Conservation (phyloP, 192 early-diverging fungal species). For the Dissophora globulifera region DNA sequence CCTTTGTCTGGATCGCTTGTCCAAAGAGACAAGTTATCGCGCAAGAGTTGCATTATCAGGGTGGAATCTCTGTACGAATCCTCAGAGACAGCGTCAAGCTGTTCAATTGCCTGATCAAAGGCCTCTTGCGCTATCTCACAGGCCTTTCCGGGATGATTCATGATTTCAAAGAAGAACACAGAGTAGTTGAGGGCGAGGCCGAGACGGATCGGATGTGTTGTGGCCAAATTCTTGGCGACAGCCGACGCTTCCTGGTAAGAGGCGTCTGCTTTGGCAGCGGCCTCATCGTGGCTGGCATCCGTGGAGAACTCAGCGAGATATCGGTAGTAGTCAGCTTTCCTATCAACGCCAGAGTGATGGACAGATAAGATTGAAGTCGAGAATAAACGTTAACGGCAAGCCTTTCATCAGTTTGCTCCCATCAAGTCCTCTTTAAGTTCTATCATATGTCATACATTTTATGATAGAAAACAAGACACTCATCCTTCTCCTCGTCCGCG, state of each 20-base stretch:
- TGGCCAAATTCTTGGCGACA: conserved; percentile 83
- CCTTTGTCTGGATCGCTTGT: conserved; percentile 69
- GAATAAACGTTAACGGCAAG: too few species aligned
- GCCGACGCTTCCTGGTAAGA: conserved; percentile 94
- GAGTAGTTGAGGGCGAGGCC: conserved; percentile 98
- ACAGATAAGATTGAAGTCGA: conserved; percentile 44
- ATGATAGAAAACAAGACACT: conserved; percentile 98
- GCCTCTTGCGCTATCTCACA: conserved; percentile 93
- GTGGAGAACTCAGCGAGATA: conserved; percentile 95
- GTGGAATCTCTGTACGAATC: conserved; percentile 98
- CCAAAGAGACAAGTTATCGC: conserved; percentile 98
- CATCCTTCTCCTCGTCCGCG: conserved; percentile 69
- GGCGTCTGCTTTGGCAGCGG: conserved; percentile 82
- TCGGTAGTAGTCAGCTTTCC: conserved; percentile 97
- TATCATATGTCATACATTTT: conserved; percentile 80
- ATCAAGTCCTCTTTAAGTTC: too few species aligned
- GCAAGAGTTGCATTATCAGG: conserved; percentile 97
- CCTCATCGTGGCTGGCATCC: conserved; percentile 82
- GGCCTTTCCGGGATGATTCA: conserved; percentile 93
- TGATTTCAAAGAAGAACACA: conserved; percentile 98
- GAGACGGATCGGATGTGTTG: conserved; percentile 97
- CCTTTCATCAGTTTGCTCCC: too few species aligned
- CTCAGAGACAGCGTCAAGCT: conserved; percentile 91
- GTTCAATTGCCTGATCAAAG: conserved; percentile 96
- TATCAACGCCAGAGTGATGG: conserved; percentile 11